These are phyloP conservation scores for Podospora comata DNA, from an alignment of 495 filamentous ascomycete genomes.

Conservation along the genomic window DNA sequence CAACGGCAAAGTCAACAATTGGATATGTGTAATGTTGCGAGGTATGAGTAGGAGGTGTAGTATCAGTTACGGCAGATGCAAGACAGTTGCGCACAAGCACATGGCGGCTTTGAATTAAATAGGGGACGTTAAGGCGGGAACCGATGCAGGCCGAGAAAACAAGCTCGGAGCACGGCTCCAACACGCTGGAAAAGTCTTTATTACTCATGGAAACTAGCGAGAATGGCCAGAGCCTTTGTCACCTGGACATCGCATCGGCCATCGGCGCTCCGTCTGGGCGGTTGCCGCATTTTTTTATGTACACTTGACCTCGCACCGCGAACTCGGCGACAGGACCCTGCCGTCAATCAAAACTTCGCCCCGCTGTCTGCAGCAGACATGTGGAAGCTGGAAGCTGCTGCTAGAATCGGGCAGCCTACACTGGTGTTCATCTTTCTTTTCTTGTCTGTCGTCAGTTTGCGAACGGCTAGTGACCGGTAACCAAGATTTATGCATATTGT, in stretches of 20 bases:
- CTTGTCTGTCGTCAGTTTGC: conserved; percentile 3
- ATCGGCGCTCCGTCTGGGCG: conserved; percentile 6
- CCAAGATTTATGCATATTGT: background rate
- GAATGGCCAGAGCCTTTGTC: conserved; percentile 11
- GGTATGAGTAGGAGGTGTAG: background rate
- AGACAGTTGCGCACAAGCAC: background rate
- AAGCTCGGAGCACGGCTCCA: conserved; percentile 1
- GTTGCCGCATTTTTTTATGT: conserved; percentile 1
- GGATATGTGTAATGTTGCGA: background rate
- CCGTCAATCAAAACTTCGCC: background rate
- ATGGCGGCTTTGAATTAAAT: conserved; percentile 11
- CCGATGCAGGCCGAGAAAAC: conserved; percentile 20
- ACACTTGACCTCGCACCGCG: background rate
- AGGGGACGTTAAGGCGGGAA: conserved; percentile 11
- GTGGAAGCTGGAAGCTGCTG: conserved; percentile 7
- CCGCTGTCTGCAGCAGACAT: background rate
- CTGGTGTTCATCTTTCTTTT: background rate
- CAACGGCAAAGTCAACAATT: conserved; percentile 2
- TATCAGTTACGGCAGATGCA: background rate
- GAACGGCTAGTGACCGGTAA: background rate
- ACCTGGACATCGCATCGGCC: conserved; percentile 15
- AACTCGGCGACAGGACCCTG: conserved; percentile 3
- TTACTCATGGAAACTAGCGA: conserved; percentile 12
- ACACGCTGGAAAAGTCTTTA: conserved; percentile 12
- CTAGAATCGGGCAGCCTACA: background rate